Percentiles rank a stretch among this genome's conserved stretches.
phyloP scores from a whole-genome alignment of 2,329 filamentous ascomycete genomes.

The Pezicula carpinea region DNA sequence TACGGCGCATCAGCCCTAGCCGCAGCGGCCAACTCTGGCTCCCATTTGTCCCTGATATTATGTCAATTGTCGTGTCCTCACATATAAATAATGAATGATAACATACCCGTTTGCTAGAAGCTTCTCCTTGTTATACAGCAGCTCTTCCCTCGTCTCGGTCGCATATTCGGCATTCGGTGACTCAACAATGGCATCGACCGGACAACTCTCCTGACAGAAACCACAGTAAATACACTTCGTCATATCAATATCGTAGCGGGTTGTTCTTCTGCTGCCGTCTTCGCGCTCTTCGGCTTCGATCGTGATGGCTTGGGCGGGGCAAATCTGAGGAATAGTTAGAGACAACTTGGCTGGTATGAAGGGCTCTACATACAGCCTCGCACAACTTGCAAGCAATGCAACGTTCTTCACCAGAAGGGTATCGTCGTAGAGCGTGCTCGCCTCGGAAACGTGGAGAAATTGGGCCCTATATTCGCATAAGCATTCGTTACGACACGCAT shows the following conservation, averaged over 20 bases:
- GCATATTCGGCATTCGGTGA: slow-evolving; percentile 71
- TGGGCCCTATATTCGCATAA: slow-evolving; percentile 57
- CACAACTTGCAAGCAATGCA: slow-evolving; percentile 99
- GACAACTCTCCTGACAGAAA: slow-evolving; percentile 98
- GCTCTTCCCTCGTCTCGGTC: slow-evolving; percentile 80
- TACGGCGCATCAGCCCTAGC: slow-evolving; percentile 93
- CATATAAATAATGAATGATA: not conserved
- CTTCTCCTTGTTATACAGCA: slow-evolving; percentile 98
- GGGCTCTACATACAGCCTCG: slow-evolving; percentile 60
- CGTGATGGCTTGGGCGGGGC: slow-evolving; percentile 96
- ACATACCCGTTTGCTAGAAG: slow-evolving; percentile 77
- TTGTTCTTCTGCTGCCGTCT: slow-evolving; percentile 91
- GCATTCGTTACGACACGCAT: slow-evolving; percentile 8
- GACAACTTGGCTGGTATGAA: not conserved
- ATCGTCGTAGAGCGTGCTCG: slow-evolving; percentile 92
- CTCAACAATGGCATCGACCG: slow-evolving; percentile 90
- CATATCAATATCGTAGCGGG: slow-evolving; percentile 99
- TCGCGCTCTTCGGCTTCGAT: slow-evolving; percentile 98
- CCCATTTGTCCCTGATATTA: slow-evolving; percentile 91
- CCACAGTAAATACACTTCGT: slow-evolving; percentile 99
- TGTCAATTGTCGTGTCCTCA: slow-evolving; percentile 75
- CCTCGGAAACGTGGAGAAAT: slow-evolving; percentile 98
- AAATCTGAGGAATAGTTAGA: slow-evolving; percentile 53
- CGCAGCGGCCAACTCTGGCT: slow-evolving; percentile 88
- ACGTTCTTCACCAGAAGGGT: slow-evolving; percentile 95